A percentile compares a stretch with the other conserved stretches of the same genome.
phyloP scores from a whole-genome alignment of 352 stramenopile species.

The Globisporangium radiosum region DNA sequence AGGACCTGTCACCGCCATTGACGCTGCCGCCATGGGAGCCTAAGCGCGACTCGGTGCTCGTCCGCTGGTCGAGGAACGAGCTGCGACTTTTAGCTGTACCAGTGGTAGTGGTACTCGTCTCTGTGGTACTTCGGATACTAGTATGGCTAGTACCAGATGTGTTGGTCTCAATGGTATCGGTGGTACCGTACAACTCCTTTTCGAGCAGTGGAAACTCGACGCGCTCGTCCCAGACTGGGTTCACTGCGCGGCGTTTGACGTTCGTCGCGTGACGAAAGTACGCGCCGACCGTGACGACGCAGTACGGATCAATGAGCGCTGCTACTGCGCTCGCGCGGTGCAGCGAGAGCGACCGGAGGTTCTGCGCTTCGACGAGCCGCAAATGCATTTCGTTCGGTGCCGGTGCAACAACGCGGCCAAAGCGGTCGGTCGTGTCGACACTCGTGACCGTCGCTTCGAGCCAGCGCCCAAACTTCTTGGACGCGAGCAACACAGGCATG shows the following conservation, averaged over 20 bases:
- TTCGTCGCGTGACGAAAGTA: conserved; percentile 33
- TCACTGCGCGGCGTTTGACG: conserved; percentile 29
- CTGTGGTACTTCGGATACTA: too few species aligned
- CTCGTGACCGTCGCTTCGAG: conserved; percentile 31
- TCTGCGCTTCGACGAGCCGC: conserved; percentile 39
- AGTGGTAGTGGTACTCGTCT: background rate
- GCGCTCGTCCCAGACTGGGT: conserved; percentile 33
- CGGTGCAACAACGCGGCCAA: conserved; percentile 26
- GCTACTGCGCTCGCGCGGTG: conserved; percentile 19
- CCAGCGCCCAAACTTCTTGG: conserved; percentile 42
- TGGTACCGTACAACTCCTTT: conserved; percentile 14
- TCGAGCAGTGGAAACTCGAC: conserved; percentile 22
- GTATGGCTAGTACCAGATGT: too few species aligned
- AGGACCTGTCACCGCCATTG: background rate
- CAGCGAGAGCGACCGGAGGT: conserved; percentile 26
- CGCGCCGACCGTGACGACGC: conserved; percentile 29
- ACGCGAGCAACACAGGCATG: conserved; percentile 45
- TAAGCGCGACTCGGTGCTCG: background rate
- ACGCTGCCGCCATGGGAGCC: background rate
- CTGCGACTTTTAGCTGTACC: background rate
- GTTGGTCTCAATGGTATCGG: background rate
- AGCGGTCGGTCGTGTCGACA: conserved; percentile 36
- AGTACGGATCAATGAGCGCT: conserved; percentile 42
- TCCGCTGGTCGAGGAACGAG: background rate
- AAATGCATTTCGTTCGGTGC: conserved; percentile 54